These are phyloP conservation scores for Enteropsectra breve DNA, from an alignment of 371 early-diverging fungal genomes.

Conservation along the genomic window DNA sequence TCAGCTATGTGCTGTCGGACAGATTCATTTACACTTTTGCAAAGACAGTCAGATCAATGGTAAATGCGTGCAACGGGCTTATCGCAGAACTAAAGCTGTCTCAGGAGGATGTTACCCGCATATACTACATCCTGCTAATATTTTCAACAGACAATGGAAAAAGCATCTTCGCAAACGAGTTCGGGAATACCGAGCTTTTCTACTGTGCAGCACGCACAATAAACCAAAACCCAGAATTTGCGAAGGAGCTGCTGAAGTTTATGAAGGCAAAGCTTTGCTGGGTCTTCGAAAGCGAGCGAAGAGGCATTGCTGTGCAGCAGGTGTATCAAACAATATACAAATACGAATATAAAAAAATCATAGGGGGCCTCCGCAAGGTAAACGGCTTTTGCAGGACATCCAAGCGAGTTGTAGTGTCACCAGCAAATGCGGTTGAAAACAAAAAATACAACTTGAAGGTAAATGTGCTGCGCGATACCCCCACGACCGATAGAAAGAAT, in stretches of 20 bases:
- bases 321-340: constrained; percentile 4
- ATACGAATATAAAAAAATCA: not conserved
- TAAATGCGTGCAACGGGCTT: constrained; percentile 5
- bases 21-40: not conserved
- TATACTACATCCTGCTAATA: not conserved
- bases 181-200: constrained; percentile 6
- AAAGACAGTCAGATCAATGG: not conserved
- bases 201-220: constrained; percentile 7
- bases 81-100: not conserved
- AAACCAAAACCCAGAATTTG: not conserved
- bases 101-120: not conserved
- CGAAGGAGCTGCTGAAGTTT: not conserved
- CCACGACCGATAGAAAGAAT: not conserved
- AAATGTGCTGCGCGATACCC: not conserved
- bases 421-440: not conserved
- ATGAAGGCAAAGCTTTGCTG: not conserved
- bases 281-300: not conserved
- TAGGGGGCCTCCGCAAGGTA: not conserved
- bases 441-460: not conserved
- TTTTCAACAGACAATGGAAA: not conserved
- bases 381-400: not conserved
- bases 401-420: not conserved
- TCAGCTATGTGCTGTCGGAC: not conserved
- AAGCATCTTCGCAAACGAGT: not conserved
- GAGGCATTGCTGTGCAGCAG: not conserved